Evolutionary conservation across 805 yeast species (phyloP), one percentile per base, ranked within the genome.

Genomic region (Tetrapisispora phaffii): DNA sequence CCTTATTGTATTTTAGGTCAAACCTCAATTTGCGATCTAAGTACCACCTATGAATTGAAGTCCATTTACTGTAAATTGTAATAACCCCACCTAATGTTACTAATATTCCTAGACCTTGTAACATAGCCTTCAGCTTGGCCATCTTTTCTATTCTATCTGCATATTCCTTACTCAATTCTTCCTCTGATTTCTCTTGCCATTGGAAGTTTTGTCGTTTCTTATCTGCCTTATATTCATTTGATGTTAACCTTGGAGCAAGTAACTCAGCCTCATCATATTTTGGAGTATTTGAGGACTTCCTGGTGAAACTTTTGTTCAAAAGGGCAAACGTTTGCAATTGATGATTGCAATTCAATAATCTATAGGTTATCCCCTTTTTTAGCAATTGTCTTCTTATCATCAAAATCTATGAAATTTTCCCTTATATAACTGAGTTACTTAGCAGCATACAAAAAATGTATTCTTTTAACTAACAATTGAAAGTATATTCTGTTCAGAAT

Each of bases 81-180:
- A 51, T 50, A 3, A 50, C 44, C 10, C 48, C 66, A 17, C 71
- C 67, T 9, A 72, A 54, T 4, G 67, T 70, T 13, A 63, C 61
- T 5, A 79, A 51, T 1, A 69, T 59, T 7, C 60, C 47, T 0
- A 69, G 22, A 3, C 83, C 82, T 15, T 66, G 53, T 0, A 65
- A 63, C 3, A 70, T 53, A 0, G 76, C 78, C 50, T 73, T 72
- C 42, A 72, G 47, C 45, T 73, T 65, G 53, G 75, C 75, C 39
- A 60, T 60, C 42, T 64, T 51, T 52, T 75, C 79, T 50, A 62
- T 66, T 29, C 67, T 55, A 37, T 56, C 66, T 50, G 47, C 56
- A 16, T 50, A 36, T 32, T 55, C 59, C 35, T 45, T 52, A 21
- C 49, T 46, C 24, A 44, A 29, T 39, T 51, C 50, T 20, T 47